Evolutionary conservation across 257 asterid species (phyloP), one percentile per base, ranked within the genome.

Genomic region (Ilex asprella): DNA sequence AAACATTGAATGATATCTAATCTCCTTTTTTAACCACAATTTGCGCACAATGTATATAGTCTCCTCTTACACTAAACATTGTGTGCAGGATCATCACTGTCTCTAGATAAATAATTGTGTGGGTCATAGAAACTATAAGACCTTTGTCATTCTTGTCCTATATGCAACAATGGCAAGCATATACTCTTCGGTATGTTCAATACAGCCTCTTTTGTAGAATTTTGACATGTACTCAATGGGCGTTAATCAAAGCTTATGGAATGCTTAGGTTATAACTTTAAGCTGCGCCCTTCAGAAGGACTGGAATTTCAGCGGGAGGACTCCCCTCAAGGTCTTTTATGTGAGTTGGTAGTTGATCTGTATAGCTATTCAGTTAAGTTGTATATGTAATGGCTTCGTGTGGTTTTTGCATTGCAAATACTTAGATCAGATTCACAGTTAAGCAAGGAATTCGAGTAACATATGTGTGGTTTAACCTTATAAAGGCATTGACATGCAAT

Each of bases 61-160:
- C 3, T 53, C 15, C 30, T 15, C 30, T 53, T 9, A 5, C 60
- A 53, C 60, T 16, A 46, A 57, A 70, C 39, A 39, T 14, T 31
- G 50, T 49, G 52, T 10, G 70, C 77, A 93, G 99, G 99, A 93
- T 81, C 99, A 93, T 80, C 99, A 89, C 68, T 93, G 99, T 71
- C 59, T 75, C 21, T 93, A 95, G 99, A 78, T 93, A 66, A 93
- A 85, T 73, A 93, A 93, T 75, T 93, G 97, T 69, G 97, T 93
- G 62, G 99, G 96, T 61, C 94, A 73, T 64, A 70, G 80, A 64
- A 93, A 89, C 81, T 87, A 93, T 79, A 93, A 93, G 76, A 65
- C 91, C 0, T 93, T 80, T 73, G 74, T 87, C 27, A 77, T 82
- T 62, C 72, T 85, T 59, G 76, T 93, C 68, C 74, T 88, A 70